Percentiles rank a stretch among this genome's conserved stretches.
Conservation (phyloP, 2,329 filamentous ascomycete genomes). For the Stachybotrys elegans region DNA sequence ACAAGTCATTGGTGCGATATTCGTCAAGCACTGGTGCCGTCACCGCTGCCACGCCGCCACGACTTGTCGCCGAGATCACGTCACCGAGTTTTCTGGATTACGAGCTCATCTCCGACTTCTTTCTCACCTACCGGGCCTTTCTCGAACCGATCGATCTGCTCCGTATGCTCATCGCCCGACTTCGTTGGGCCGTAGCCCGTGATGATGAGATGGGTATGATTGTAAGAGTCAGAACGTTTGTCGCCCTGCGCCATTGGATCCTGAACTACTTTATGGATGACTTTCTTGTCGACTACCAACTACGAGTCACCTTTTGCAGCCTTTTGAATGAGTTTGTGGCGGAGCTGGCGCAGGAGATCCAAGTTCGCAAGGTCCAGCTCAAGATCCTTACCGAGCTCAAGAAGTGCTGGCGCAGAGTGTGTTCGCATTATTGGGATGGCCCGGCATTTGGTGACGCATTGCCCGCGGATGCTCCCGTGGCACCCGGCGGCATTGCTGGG, state of each 20-base stretch:
- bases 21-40: slow-evolving; percentile 67
- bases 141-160: slow-evolving; percentile 72
- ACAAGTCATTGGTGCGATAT: slow-evolving; percentile 78
- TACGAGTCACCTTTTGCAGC: slow-evolving; percentile 75
- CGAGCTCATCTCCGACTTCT: slow-evolving; percentile 95
- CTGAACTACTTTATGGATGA: slow-evolving; percentile 97
- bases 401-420: slow-evolving; percentile 93
- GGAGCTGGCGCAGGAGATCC: slow-evolving; percentile 43
- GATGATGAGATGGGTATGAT: slow-evolving; percentile 83
- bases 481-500: slow-evolving; percentile 69
- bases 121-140: slow-evolving; percentile 89
- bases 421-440: slow-evolving; percentile 82
- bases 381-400: slow-evolving; percentile 94
- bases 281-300: slow-evolving; percentile 70
- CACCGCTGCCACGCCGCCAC: slow-evolving; percentile 81
- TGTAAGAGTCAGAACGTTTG: slow-evolving; percentile 92
- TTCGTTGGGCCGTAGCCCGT: slow-evolving; percentile 80
- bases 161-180: slow-evolving; percentile 75
- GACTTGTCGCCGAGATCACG: slow-evolving; percentile 92
- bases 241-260: slow-evolving; percentile 94
- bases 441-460: slow-evolving; percentile 59
- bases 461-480: slow-evolving; percentile 61
- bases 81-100: slow-evolving; percentile 96
- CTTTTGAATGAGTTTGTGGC: slow-evolving; percentile 66
- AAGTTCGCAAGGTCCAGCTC: slow-evolving; percentile 50